These are phyloP conservation scores for Acephala macrosclerotiorum DNA, from an alignment of 2,329 filamentous ascomycete species.

Conservation along the genomic window DNA sequence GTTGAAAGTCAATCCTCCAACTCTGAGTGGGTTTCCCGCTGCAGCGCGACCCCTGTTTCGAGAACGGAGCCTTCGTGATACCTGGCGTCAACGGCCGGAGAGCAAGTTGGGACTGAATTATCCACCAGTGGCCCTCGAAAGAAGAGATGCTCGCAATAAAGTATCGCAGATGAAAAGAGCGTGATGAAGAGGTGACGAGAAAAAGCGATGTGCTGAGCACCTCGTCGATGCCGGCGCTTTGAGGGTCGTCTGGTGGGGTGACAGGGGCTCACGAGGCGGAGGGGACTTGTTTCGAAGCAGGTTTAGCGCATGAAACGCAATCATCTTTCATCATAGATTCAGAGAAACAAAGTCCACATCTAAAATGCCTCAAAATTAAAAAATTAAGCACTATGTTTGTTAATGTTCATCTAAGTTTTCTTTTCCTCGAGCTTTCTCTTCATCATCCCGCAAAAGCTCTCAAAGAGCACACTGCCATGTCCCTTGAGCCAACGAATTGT, in stretches of 20 bases:
- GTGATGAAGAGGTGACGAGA: background rate
- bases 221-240: background rate
- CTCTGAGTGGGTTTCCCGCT: background rate
- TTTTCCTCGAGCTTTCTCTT: slow-evolving; percentile 56
- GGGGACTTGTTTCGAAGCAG: background rate
- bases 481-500: slow-evolving; percentile 78
- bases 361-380: background rate
- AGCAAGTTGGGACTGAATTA: background rate
- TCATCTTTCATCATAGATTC: no score
- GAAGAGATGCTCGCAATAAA: background rate
- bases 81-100: background rate
- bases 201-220: background rate
- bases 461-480: slow-evolving; percentile 74
- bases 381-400: background rate
- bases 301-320: no score
- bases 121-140: background rate
- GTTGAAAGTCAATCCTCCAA: background rate
- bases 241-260: slow-evolving; percentile 5
- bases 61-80: background rate
- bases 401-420: background rate
- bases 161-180: background rate
- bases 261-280: background rate
- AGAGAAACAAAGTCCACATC: background rate
- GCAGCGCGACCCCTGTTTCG: slow-evolving; percentile 4
- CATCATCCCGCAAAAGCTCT: slow-evolving; percentile 87